Evolutionary conservation across 2,329 filamentous ascomycete species (phyloP), one percentile per base, ranked within the genome.

Genomic region (Apiospora kogelbergensis): DNA sequence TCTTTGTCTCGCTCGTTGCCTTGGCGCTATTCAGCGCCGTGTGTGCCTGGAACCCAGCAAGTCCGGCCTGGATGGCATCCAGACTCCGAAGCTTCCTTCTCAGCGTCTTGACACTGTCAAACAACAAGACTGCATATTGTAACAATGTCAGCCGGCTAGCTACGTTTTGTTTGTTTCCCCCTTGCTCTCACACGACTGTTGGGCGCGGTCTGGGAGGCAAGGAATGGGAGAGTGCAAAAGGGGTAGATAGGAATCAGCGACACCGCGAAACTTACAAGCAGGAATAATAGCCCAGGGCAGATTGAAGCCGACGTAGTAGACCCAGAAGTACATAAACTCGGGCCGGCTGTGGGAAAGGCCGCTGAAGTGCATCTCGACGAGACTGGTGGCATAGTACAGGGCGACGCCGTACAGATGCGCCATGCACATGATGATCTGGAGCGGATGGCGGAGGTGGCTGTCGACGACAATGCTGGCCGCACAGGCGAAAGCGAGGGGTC

Each of bases 261-360:
- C 40, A 2, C 3, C 17, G 40, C 20, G 65, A 63, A 30, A 84
- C 86, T 80, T 74, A 89, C 88, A 74, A 2, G 81, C 73, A 6
- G 89, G 89, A 30, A 90, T 82, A 1, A 89, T 72, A 0, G 82
- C 84, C 89, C 89, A 91, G 0, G 88, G 87, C 20, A 84, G 75
- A 74, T 91, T 91, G 76, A 90, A 85, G 2, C 85, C 85, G 6
- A 88, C 80, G 70, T 89, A 91, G 73, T 91, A 91, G 22, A 87
- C 80, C 88, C 88, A 91, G 73, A 86, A 89, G 73, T 91, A 91
- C 40, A 87, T 75, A 26, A 81, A 79, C 78, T 91, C 89, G 1
- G 89, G 89, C 30, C 89, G 83, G 72, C 85, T 88, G 74, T 88
- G 86, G 24, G 80, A 80, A 26, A 82, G 77, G 3, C 84, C 86